phyloP scores from a whole-genome alignment of 2,329 filamentous ascomycete species.

The Cladosporium colombiae region DNA sequence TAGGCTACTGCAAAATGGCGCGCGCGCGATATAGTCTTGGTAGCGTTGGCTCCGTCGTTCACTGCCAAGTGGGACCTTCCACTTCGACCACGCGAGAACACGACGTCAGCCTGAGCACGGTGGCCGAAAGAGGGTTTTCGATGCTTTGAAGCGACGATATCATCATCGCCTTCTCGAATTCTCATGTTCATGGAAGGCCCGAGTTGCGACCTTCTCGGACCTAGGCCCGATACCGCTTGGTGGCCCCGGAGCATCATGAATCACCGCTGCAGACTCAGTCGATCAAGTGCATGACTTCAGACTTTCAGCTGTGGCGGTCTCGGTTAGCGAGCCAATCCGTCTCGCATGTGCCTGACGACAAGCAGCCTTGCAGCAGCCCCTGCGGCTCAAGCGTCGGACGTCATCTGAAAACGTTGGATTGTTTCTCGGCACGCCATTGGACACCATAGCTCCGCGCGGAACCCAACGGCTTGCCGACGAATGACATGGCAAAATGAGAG shows the following conservation, averaged over 20 bases:
- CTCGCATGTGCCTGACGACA: slow-evolving; percentile 14
- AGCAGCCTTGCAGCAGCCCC: slow-evolving; percentile 9
- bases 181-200: background rate
- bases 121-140: background rate
- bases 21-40: background rate
- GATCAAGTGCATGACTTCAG: background rate
- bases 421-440: slow-evolving; percentile 18
- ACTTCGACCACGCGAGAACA: background rate
- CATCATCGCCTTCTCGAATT: background rate
- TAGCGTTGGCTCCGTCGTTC: background rate
- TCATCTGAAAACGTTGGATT: slow-evolving; percentile 19
- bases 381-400: slow-evolving; percentile 14
- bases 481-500: slow-evolving; percentile 7
- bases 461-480: slow-evolving; percentile 19
- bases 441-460: slow-evolving; percentile 1
- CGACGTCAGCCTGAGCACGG: slow-evolving; percentile 2
- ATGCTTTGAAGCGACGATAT: background rate
- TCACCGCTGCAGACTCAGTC: slow-evolving; percentile 5
- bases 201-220: background rate
- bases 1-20: slow-evolving; percentile 4
- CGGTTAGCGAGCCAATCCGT: slow-evolving; percentile 14
- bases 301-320: slow-evolving; percentile 6
- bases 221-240: background rate
- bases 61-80: background rate
- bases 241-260: slow-evolving; percentile 8